Base-by-base conservation (phyloP, 768 basidiomycete species). In the Suillus fuscotomentosus region DNA sequence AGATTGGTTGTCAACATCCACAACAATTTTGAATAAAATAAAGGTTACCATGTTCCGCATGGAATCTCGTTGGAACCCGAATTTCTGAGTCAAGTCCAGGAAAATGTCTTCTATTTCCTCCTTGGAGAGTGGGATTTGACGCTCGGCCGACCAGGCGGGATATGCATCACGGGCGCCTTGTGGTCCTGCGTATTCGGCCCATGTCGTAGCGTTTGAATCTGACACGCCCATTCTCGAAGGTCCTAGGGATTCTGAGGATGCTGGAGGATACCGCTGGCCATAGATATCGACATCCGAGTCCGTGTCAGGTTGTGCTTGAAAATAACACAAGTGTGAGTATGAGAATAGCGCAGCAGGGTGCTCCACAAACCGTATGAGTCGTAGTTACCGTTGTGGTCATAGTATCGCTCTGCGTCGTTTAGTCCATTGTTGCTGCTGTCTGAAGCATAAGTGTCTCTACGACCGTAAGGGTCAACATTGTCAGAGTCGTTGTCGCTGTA, bases 71-170 rank as follows among this genome's bases (percentile, higher is more conserved):
- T 96, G 97, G 75, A 99, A 99, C 66, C 97, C 97, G 78, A 99
- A 99, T 79, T 99, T 99, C 83, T 98, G 95, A 34, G 95, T 90
- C 41, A 99, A 84, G 81, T 99, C 97, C 60, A 98, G 86, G 74
- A 99, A 94, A 59, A 99, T 94, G 74, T 99, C 97, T 76, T 99
- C 97, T 63, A 99, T 98, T 81, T 98, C 97, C 77, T 99, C 97
- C 82, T 99, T 98, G 22, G 95, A 96, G 15, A 99, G 82, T n/a
- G 97, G 97, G 66, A 98, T 97, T 69, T 92, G 88, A 15, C 92
- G 89, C 60, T 99, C 97, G 47, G 88, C 77, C 11, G 88, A 88
- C 97, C 97, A 99, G 1, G 97, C 95, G 0, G 97, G 92, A 73
- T 98, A 98, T 45, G 94, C 88, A 70, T 98, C 95, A 55, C 88